Base-by-base conservation (phyloP, 768 basidiomycete species). In the Boletus speciosus region DNA sequence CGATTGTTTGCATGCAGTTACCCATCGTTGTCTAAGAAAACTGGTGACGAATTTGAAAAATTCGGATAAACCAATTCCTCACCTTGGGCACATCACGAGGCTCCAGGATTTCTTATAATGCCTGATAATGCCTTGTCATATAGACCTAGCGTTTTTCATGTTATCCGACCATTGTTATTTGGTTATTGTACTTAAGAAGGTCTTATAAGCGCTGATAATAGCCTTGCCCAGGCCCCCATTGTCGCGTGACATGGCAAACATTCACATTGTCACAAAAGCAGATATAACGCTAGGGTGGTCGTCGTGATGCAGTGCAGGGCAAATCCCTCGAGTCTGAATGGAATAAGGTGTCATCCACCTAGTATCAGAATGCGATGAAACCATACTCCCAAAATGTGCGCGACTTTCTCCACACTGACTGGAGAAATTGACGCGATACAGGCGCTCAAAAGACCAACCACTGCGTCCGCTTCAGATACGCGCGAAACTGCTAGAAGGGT, bases 1-100 rank as follows among this genome's bases (percentile, higher is more conserved):
- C 36, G 23, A 52, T 39, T n/a, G 51, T 52, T 45, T 52, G 51
- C 51, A 52, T 52, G 21, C 51, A 52, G 29, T 52, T 52, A 11
- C 51, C 51, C 51, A 52, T 52, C 19, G 51, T 52, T 1, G 35
- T 52, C 51, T 52, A 37, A 15, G 19, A 37, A 23, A 21, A 4
- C 15, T 3, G 1, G 11, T 42, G 32, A 52, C 9, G 29, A 23
- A 45, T 15, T 3, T 25, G 37, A 29, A 32, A 12, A 16, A 1
- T 37, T 16, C 15, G 32, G 19, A 23, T 29, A 31, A 9, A 23
- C 5, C 1, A 38, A 32, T 16, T 16, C 19, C 27, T 39, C 35
- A 52, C 51, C 8, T 2, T 21, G 8, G 51, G 19, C 19, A 19
- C 19, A 19, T 19, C 19, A 19, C 19, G 19, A 19, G 19, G 19